Base-by-base conservation (phyloP, 345 rosid species). In the Turritis glabra region DNA sequence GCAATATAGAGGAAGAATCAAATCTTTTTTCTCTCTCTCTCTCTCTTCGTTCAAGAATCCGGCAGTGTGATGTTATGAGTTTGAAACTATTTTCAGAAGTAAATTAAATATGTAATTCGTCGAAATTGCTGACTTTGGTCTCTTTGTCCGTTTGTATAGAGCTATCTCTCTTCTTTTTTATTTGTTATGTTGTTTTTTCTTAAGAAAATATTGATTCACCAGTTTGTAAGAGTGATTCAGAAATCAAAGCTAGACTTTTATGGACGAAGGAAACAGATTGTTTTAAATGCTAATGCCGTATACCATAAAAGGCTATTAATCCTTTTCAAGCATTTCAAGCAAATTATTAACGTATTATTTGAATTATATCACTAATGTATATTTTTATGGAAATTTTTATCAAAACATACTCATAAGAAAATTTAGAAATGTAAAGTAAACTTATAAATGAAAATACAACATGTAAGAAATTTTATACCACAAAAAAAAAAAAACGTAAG, bases 81-180 rank as follows among this genome's bases (percentile, higher is more conserved):
- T 54, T 55, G 8, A 12, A 55, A 23, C 15, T 26, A 32, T 73
- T 30, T 6, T 25, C 21, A 5, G 7, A 67, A 58, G 61, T 67
- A 37, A 55, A 3, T 51, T 22, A 40, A 40, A 21, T 75, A 51
- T 59, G 71, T 62, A 76, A 61, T 44, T 14, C 1, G 65, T 62
- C 75, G 63, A 38, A 77, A 55, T 44, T 32, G 10, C 33, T 58
- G 56, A 69, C 43, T 43, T 52, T 69, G 44, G 73, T 60, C 51
- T 63, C 41, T 38, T 64, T 53, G 21, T 64, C 21, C 25, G 19
- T 58, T 64, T 71, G 77, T 77, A 77, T 71, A 64, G 80, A 50
- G 54, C 30, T 61, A 48, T 71, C 72, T 71, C 7, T 23, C 5
- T 12, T 53, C 5, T 26, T 53, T 1, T 52, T 33, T 40, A 17